Base-by-base conservation (phyloP, 2,329 filamentous ascomycete genomes). In the Claviceps quebecensis region DNA sequence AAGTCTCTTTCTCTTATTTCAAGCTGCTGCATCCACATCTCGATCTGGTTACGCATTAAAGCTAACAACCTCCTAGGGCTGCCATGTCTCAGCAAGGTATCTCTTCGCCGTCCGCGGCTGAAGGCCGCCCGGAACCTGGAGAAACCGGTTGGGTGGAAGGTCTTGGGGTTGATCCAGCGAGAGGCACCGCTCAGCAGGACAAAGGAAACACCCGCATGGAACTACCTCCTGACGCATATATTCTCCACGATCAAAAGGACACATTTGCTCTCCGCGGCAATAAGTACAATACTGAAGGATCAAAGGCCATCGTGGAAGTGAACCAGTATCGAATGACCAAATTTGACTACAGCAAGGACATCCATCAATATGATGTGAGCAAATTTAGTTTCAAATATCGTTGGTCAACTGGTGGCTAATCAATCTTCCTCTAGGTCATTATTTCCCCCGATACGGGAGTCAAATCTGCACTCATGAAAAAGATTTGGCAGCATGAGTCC, bases 291-390 rank as follows among this genome's bases (percentile, higher is more conserved):
- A 75, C 67, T 0, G 69, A 72, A 7, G 83, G 82, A 1, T 77
- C 75, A 54, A 62, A 70, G 0, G 73, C 81, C 19, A 61, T 66
- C 0, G 58, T 87, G 1, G 65, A 73, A 0, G 68, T 95, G 39
- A 97, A 97, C 63, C 81, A 87, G 11, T 95, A 83, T 66, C 75
- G 81, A 0, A 82, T 96, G 51, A 67, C 64, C 0, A 67, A 71
- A 9, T 79, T 82, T 40, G 61, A 69, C 51, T 81, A 81, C 0
- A 72, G 65, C 2, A 75, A 72, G 13, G 76, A 78, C 0, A 78
- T 96, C 22, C 82, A 82, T 55, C 90, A 96, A 62, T 97, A 91
- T 59, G 88, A 95, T 69, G 86, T 90, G 69, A 75, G 84, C 76
- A 48, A 13, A 14, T 4, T 16, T 5, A 36, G 19, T 34, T 45